phyloP scores from a whole-genome alignment of 108 stramenopile genomes.

The Fistulifera pelliculosa region DNA sequence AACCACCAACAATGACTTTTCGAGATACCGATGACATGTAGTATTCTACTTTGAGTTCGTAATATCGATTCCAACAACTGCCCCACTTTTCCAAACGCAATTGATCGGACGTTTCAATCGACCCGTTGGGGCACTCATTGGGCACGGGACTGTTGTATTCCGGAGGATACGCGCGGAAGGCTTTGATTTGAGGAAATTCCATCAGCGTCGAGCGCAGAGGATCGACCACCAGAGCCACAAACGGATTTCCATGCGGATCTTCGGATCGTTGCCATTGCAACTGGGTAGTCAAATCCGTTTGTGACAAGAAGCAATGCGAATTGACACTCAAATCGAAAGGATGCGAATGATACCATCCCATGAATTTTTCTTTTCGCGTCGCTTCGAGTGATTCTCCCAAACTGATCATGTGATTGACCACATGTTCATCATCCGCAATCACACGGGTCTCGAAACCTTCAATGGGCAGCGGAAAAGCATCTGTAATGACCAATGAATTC shows the following conservation, averaged over 20 bases:
- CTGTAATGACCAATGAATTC: slow-evolving; percentile 75
- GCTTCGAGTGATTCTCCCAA: slow-evolving; percentile 88
- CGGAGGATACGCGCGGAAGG: slow-evolving; percentile 95
- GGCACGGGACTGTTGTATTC: slow-evolving; percentile 62
- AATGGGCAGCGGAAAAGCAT: slow-evolving; percentile 95
- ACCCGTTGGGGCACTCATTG: slow-evolving; percentile 87
- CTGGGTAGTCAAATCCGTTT: slow-evolving; percentile 92
- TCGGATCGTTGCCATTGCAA: slow-evolving; percentile 94
- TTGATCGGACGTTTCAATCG: slow-evolving; percentile 59
- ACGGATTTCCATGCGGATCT: slow-evolving; percentile 95
- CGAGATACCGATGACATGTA: slow-evolving; percentile 71
- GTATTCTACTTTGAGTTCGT: slow-evolving; percentile 78
- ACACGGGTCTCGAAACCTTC: slow-evolving; percentile 95
- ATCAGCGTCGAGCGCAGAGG: slow-evolving; percentile 65
- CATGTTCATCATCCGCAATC: slow-evolving; percentile 89
- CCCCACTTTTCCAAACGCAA: slow-evolving; percentile 86
- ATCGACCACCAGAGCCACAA: slow-evolving; percentile 94
- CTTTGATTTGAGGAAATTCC: slow-evolving; percentile 80
- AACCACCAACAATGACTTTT: slow-evolving; percentile 44
- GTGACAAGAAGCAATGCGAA: slow-evolving; percentile 89
- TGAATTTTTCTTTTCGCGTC: slow-evolving; percentile 83
- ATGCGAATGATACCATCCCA: slow-evolving; percentile 98
- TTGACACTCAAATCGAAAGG: slow-evolving; percentile 92
- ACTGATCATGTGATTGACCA: slow-evolving; percentile 97
- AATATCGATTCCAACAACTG: slow-evolving; percentile 93